Evolutionary conservation across 768 basidiomycete genomes (phyloP).

Genomic region (Paxillus involutus): DNA sequence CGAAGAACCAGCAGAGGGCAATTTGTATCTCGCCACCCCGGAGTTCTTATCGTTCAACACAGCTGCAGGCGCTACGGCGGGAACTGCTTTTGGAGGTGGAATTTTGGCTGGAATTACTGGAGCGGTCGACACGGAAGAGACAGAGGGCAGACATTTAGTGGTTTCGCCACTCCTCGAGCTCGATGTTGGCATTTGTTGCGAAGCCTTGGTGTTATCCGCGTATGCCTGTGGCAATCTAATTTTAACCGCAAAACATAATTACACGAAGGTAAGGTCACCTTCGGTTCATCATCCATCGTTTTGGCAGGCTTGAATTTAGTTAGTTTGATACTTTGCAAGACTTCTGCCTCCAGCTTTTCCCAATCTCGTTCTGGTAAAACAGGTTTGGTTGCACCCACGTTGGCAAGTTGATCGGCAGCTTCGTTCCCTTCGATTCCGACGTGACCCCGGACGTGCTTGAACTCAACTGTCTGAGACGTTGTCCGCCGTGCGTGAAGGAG

Average conservation of each 20-base stretch:
- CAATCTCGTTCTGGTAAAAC: constrained; percentile 57
- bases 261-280: constrained; percentile 18
- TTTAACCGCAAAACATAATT: constrained; percentile 5
- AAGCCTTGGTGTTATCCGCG: constrained; percentile 24
- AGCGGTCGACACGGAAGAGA: not conserved
- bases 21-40: not conserved
- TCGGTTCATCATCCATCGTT: constrained; percentile 6
- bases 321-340: constrained; percentile 11
- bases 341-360: constrained; percentile 31
- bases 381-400: constrained; percentile 47
- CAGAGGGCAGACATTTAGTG: not conserved
- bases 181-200: not conserved
- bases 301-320: not conserved
- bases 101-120: not conserved
- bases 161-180: not conserved
- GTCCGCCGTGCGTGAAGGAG: constrained; percentile 54
- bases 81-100: not conserved
- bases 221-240: constrained; percentile 22
- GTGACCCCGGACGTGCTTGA: constrained; percentile 81
- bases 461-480: constrained; percentile 53
- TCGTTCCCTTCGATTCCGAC: constrained; percentile 82
- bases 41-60: not conserved
- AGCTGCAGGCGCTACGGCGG: not conserved
- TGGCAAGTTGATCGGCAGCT: constrained; percentile 76
- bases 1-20: not conserved